Base-by-base conservation (phyloP, 495 filamentous ascomycete species). In the Penicillium crystallinum region DNA sequence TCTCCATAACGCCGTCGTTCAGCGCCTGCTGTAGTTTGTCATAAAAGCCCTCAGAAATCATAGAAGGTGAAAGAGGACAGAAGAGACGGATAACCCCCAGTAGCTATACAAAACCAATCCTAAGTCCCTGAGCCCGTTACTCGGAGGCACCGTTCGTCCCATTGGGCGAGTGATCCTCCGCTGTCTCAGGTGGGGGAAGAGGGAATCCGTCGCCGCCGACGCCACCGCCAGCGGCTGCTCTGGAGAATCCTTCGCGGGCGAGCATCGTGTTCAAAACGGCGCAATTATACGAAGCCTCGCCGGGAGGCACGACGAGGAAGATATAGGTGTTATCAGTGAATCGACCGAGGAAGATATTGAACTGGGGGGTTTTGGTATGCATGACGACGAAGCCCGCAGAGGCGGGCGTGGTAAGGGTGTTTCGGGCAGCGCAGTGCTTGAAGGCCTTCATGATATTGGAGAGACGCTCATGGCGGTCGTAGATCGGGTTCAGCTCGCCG, bases 281-380 rank as follows among this genome's bases (percentile, higher is more conserved):
- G 51, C 85, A 86, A 54, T 96, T 96, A 64, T 92, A 91, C 30
- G 88, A 81, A 6, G 87, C 85, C 60, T 95, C 91, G 11, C 89
- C 88, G 0, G 90, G 90, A 0, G 91, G 91, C 56, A 96, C 82
- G 17, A 92, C 87, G 0, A 92, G 86, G 50, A 95, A 86, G 44
- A 97, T 86, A 61, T 97, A 97, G 9, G 93, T 97, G 62, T 98
- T 98, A 33, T 91, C 90, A 0, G 93, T 98, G 59, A 98, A 86
- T 49, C 91, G 87, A 55, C 86, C 85, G 36, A 95, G 85, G 65
- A 97, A 96, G 74, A 96, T 85, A 68, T 87, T 91, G 72, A 97
- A 98, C 42, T 82, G 74, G 3, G 81, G 77, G 2, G 82, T 84
- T 62, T 84, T 85, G 64, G 84, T 80, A 47, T 83, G 79, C 74